Evolutionary conservation across 2,329 filamentous ascomycete species (phyloP), one percentile per base, ranked within the genome.

Genomic region (Gaeumannomyces tritici): DNA sequence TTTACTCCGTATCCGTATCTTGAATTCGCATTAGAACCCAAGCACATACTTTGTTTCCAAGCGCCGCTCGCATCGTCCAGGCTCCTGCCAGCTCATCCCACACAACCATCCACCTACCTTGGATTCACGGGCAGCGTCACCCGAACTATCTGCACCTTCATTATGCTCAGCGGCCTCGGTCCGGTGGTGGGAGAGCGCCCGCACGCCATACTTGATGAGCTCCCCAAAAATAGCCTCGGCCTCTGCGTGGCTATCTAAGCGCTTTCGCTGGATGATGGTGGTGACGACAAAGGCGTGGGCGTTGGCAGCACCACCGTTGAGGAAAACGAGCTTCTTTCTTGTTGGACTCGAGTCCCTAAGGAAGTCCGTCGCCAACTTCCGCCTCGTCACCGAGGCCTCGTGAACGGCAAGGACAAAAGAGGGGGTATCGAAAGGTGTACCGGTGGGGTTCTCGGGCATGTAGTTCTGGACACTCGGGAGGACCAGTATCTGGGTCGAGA

Each of bases 261-360:
- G 83, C 62, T 81, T 72, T 63, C 83, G 74, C 61, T 81, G 72
- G 70, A 80, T 80, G 60, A 88, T 85, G 33, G 76, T 74, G 47
- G 74, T 73, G 62, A 88, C 78, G 67, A 84, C 88, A 28, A 79
- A 73, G 7, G 79, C 72, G 61, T 81, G 79, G 1, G 84, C 84
- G 62, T 79, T 76, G 12, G 80, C 76, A 3, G 81, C 83, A 12
- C 85, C 84, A 3, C 85, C 85, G 61, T 85, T 80, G 71, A 85
- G 74, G 66, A 88, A 86, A 9, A 86, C 84, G 5, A 88, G 70
- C 63, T 80, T 79, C 66, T 80, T 84, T 63, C 78, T 77, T 61
- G 72, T 71, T 12, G 74, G 69, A 1, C 76, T 77, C 8, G 80
- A 78, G 12, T 73, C 73, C 55, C 73, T 70, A 28, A 88, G 70